Conservation (phyloP, 2,329 filamentous ascomycete species). For the Lasiodiplodia sp. region DNA sequence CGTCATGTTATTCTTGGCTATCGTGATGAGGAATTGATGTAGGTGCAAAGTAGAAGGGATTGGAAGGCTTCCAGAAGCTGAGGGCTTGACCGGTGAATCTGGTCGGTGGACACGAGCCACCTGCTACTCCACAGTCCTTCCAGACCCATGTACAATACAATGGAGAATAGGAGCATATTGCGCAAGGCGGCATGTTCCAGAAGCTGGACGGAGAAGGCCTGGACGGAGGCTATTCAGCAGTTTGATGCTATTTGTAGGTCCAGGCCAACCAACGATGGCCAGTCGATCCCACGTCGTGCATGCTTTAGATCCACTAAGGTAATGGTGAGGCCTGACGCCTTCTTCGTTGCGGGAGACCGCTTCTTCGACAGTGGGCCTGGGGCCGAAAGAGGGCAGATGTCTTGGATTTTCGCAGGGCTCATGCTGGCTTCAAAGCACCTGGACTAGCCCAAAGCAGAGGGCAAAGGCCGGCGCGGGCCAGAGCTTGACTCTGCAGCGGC, state of each 20-base stretch:
- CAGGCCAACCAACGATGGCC: not conserved
- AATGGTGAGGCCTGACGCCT: not conserved
- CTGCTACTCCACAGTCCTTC: slow-evolving; percentile 7
- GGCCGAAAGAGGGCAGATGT: slow-evolving; percentile 13
- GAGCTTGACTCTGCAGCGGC: slow-evolving; percentile 4
- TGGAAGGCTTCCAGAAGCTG: not conserved
- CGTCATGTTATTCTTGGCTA: not conserved
- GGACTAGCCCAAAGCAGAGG: slow-evolving; percentile 1
- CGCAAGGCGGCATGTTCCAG: slow-evolving; percentile 17
- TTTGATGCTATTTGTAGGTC: not conserved
- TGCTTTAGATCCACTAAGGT: not conserved
- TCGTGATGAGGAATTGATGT: not conserved
- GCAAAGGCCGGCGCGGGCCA: slow-evolving; percentile 15
- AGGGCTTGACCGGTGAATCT: not conserved
- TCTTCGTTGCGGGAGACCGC: not conserved
- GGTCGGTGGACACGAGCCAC: not conserved
- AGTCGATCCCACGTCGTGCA: not conserved
- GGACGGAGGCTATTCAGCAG: not conserved
- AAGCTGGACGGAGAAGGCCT: not conserved
- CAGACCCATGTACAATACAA: not conserved
- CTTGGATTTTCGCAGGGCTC: slow-evolving; percentile 15
- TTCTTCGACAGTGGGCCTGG: slow-evolving; percentile 10
- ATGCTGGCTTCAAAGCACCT: slow-evolving; percentile 6
- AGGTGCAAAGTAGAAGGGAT: not conserved
- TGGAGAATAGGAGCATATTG: slow-evolving; percentile 14